Base-by-base conservation (phyloP, 345 rosid genomes). In the Eucalyptus lansdowneana region DNA sequence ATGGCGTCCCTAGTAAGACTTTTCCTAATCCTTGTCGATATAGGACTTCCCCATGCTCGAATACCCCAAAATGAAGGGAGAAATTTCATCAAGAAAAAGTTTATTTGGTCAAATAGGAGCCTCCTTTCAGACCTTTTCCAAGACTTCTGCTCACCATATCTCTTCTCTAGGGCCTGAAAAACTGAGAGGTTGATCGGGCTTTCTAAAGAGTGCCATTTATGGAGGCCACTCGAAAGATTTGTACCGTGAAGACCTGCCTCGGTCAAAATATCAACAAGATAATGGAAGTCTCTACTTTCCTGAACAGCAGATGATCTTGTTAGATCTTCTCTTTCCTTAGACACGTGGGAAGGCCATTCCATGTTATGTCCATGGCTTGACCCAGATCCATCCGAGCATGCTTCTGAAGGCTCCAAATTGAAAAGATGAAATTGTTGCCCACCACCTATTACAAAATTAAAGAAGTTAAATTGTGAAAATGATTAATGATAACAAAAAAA, bases 81-180 rank as follows among this genome's bases (percentile, higher is more conserved):
- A 87, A 94, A 91, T 89, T 93, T 96, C 50, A 16, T 80, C 86
- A 97, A 90, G 87, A 90, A 93, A 65, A 90, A 92, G 92, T 91
- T 94, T 87, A 97, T 93, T 80, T 96, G 90, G 93, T 97, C 98
- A 40, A 96, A 96, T 44, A 97, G 90, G 88, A 98, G 93, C 93
- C 89, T 93, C 93, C 99, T 94, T 24, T 93, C 99, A 22, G 96
- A 93, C 56, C 94, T 96, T 92, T 92, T 93, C 99, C 99, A 96
- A 47, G 93, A 93, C 60, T 90, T 90, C 86, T 93, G 95, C 44
- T 91, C 94, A 50, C 93, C 94, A 62, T 95, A 96, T 95, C 94
- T 97, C 91, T 95, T 97, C 95, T 98, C 99, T 87, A 98, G 88
- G 67, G 90, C 91, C 92, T 94, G 96, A 15, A 98, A 98, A 88